Percentiles rank a stretch among this genome's conserved stretches.
These are phyloP conservation scores for Adansonia digitata DNA, from an alignment of 345 rosid genomes.

Conservation along the genomic window DNA sequence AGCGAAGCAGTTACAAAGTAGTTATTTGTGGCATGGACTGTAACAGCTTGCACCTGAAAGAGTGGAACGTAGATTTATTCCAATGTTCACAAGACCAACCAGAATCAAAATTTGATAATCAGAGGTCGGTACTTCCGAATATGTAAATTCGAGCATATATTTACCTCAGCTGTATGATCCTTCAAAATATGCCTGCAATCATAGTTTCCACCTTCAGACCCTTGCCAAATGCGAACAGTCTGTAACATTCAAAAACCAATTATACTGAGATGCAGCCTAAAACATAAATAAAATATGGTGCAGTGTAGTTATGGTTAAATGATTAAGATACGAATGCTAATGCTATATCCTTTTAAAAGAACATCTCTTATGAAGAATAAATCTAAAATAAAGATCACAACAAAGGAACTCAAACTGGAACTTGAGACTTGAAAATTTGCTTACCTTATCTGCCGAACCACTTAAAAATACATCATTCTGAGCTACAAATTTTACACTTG, in stretches of 20 bases:
- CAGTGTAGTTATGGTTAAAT: not conserved
- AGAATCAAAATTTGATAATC: not conserved
- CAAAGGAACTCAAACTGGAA: not conserved
- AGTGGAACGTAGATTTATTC: slow-evolving; percentile 1
- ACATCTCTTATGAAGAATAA: not conserved
- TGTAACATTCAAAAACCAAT: slow-evolving; percentile 28
- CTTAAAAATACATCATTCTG: slow-evolving; percentile 60
- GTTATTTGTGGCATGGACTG: slow-evolving; percentile 89
- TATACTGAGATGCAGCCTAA: not conserved
- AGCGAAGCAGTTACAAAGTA: slow-evolving; percentile 97
- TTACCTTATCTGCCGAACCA: slow-evolving; percentile 90
- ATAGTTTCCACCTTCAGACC: slow-evolving; percentile 73
- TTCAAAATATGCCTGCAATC: slow-evolving; percentile 70
- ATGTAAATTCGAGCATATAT: not conserved
- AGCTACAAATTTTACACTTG: slow-evolving; percentile 80
- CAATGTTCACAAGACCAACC: not conserved
- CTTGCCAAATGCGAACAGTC: slow-evolving; percentile 95
- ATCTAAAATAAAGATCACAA: not conserved
- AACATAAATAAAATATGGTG: not conserved
- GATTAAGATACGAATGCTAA: not conserved
- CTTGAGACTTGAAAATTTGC: not conserved
- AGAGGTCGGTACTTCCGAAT: not conserved
- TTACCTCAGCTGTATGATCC: slow-evolving; percentile 90
- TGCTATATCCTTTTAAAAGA: not conserved
- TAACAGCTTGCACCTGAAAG: slow-evolving; percentile 90